Base-by-base conservation (phyloP, 805 yeast genomes). In the Saccharomycopsis javanensis region DNA sequence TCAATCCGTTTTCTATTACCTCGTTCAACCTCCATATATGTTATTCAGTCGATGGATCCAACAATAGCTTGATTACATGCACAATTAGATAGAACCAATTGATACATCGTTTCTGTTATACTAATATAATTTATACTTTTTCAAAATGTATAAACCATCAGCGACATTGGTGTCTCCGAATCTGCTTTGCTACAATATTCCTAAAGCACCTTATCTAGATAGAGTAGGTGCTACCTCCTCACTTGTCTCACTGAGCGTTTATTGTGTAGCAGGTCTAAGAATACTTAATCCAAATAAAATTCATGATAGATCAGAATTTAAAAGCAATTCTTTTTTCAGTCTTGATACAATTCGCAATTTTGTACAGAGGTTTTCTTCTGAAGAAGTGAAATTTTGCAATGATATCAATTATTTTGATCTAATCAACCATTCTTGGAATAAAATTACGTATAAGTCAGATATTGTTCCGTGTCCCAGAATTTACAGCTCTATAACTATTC, bases 321-420 rank as follows among this genome's bases (percentile, higher is more conserved):
- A 42, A 15, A 23, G 48, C 23, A n/a, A 42, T 4, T 42, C 48
- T 3, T 42, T 42, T 16, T 42, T 42, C 48, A 20, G 10, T 20
- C 48, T 42, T 20, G 28, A 20, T 5, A 11, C 28, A 2, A 42
- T 42, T 20, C 48, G 48, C 13, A n/a, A 11, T 4, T 42, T 42
- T 42, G 28, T 42, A 11, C 48, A 42, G 48, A 42, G 48, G 50
- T 38, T 34, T 52, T 23, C 46, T 13, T 31, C 55, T 1, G 46
- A 50, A 4, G 33, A 16, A 16, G 4, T 72, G 45, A 79, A 78
- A 68, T 66, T 86, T 5, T 82, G 88, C 3, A 77, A 77, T n/a
- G 90, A 85, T 64, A 66, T 81, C 16, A 85, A 86, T 63, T 76
- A 75, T 60, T 70, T 86, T 54, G 81, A 78, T 65, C 70, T 86